Evolutionary conservation across 257 asterid species (phyloP).

Genomic region (Nicotiana otophora): DNA sequence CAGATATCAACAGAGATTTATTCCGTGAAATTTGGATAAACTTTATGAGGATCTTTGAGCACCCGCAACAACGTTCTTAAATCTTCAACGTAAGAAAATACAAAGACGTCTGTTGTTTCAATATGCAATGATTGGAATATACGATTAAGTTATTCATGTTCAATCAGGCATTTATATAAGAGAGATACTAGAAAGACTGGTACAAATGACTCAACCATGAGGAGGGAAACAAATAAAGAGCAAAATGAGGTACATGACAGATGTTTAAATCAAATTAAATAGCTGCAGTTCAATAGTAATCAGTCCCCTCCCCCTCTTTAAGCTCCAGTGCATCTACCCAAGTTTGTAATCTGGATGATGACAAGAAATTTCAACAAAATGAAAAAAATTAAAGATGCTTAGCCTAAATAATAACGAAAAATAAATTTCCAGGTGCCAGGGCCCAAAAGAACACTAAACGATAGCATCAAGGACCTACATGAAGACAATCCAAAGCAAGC

Average conservation of each 20-base stretch:
- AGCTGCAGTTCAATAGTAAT: neutral
- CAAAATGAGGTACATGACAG: neutral
- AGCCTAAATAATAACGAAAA: neutral
- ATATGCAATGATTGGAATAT: neutral
- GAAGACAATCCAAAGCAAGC: conserved; percentile 99
- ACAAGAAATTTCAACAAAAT: neutral
- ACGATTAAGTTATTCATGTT: neutral
- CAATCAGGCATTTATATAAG: neutral
- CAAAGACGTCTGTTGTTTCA: neutral
- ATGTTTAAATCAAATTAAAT: neutral
- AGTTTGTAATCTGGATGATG: neutral
- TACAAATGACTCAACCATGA: neutral
- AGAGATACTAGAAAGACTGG: neutral
- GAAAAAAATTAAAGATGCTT: neutral
- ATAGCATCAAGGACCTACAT: conserved; percentile 57
- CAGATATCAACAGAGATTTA: conserved; percentile 5
- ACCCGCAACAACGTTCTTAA: neutral
- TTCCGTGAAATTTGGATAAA: neutral
- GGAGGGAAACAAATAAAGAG: neutral
- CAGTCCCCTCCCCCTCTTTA: neutral
- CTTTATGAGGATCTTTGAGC: neutral
- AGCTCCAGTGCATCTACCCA: neutral
- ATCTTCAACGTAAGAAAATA: neutral
- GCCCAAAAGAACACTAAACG: neutral
- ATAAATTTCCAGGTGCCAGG: neutral